Conservation (phyloP, 176 grass and related monocot species). For the Canna indica region DNA sequence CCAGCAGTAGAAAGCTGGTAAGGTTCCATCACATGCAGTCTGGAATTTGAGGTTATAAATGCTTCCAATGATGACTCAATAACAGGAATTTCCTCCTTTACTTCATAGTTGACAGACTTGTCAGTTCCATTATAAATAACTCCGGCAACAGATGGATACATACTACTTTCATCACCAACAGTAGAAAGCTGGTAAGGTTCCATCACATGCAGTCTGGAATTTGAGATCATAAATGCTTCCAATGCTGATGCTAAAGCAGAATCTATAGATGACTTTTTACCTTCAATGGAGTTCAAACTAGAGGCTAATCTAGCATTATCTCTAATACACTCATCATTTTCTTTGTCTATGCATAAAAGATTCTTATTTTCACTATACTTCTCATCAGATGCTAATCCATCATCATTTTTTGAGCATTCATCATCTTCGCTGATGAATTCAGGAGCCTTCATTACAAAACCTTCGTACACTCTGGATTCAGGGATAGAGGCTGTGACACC, state of each 20-base stretch:
- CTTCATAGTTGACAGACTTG: conserved; percentile 10
- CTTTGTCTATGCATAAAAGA: conserved; percentile 17
- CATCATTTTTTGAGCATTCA: background rate
- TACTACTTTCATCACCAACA: conserved; percentile 18
- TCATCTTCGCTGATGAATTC: conserved; percentile 7
- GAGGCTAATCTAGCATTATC: conserved; percentile 25
- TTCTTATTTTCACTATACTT: conserved; percentile 23
- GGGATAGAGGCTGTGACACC: background rate
- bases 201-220: background rate
- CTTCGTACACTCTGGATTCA: conserved; percentile 20
- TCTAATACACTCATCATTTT: conserved; percentile 25
- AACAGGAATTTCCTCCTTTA: conserved; percentile 19
- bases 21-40: background rate
- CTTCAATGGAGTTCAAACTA: conserved; percentile 9
- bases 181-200: conserved; percentile 1
- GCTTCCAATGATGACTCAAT: conserved; percentile 67
- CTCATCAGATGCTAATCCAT: conserved; percentile 23
- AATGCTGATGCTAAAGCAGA: conserved; percentile 69
- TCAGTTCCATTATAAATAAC: conserved; percentile 20
- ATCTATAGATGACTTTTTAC: conserved; percentile 47
- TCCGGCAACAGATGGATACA: background rate
- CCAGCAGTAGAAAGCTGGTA: conserved; percentile 7
- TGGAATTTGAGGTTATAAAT: conserved; percentile 36
- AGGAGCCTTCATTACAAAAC: conserved; percentile 30
- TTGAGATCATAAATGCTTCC: conserved; percentile 50